Percentiles rank a stretch among this genome's conserved stretches.
Conservation (phyloP, 2,329 filamentous ascomycete genomes). For the Orbilia javanica region DNA sequence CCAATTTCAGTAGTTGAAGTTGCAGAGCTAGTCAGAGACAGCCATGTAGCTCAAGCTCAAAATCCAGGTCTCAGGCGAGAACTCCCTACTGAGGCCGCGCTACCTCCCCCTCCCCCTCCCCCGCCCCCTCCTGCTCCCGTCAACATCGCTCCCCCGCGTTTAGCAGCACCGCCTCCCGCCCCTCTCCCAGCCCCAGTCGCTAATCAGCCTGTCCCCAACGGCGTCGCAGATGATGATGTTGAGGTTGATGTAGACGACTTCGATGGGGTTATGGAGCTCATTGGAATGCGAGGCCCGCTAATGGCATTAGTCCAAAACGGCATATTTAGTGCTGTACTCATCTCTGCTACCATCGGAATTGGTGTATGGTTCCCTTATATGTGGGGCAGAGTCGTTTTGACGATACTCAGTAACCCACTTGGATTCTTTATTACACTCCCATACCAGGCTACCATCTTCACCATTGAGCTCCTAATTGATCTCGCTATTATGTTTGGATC, state of each 20-base stretch:
- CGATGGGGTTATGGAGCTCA: slow-evolving; percentile 93
- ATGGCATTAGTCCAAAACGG: slow-evolving; percentile 92
- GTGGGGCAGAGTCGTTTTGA: slow-evolving; percentile 84
- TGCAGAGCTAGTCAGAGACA: slow-evolving; percentile 44
- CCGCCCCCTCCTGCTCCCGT: slow-evolving; percentile 11
- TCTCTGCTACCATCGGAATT: slow-evolving; percentile 84
- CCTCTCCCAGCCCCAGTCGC: slow-evolving; percentile 5
- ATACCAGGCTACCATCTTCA: slow-evolving; percentile 59
- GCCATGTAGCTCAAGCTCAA: slow-evolving; percentile 19
- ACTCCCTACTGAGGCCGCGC: background rate
- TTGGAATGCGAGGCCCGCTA: slow-evolving; percentile 94
- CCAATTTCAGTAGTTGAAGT: slow-evolving; percentile 44
- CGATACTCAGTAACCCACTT: slow-evolving; percentile 61
- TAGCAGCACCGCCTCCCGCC: slow-evolving; percentile 19
- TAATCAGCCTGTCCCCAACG: slow-evolving; percentile 41
- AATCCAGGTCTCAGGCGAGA: background rate
- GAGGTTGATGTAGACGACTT: slow-evolving; percentile 86
- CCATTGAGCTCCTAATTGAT: slow-evolving; percentile 61
- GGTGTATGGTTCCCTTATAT: slow-evolving; percentile 94
- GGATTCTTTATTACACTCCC: slow-evolving; percentile 61
- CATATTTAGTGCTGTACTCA: slow-evolving; percentile 90
- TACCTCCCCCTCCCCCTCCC: background rate
- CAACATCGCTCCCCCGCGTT: slow-evolving; percentile 6
- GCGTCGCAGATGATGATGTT: slow-evolving; percentile 65
- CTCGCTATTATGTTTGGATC: slow-evolving; percentile 60